Percentiles rank a stretch among this genome's conserved stretches.
These are phyloP conservation scores for Raddia guianensis DNA, from an alignment of 176 grass and related monocot species.

Conservation along the genomic window DNA sequence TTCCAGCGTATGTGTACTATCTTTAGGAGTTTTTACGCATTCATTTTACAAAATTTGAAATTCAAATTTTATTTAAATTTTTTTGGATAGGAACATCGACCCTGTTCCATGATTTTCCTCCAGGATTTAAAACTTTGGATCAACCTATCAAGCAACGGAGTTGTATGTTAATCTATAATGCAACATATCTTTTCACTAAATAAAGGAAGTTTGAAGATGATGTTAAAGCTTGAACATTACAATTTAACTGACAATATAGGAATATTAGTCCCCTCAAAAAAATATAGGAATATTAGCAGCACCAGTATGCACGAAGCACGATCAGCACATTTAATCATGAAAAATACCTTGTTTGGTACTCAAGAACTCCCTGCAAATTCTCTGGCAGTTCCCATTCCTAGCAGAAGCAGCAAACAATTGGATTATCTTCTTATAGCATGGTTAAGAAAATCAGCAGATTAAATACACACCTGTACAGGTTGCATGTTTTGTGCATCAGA, in stretches of 20 bases:
- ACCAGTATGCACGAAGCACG: neutral
- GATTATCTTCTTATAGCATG: conserved; percentile 25
- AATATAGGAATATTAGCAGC: conserved; percentile 6
- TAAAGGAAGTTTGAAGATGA: neutral
- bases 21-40: too few species aligned
- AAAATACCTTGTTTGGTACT: conserved; percentile 94
- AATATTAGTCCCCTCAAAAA: neutral
- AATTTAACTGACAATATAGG: conserved; percentile 18
- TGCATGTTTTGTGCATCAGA: conserved; percentile 98
- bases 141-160: conserved; percentile 4
- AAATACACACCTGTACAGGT: conserved; percentile 77
- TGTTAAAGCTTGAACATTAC: neutral
- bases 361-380: conserved; percentile 85
- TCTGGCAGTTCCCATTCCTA: conserved; percentile 99
- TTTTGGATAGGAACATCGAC: too few species aligned
- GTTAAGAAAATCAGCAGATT: conserved; percentile 26
- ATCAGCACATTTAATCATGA: conserved; percentile 12
- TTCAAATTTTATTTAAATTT: too few species aligned
- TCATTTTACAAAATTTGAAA: too few species aligned
- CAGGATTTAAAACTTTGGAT: too few species aligned
- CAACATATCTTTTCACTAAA: neutral
- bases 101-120: too few species aligned
- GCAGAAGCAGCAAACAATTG: conserved; percentile 37
- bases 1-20: too few species aligned
- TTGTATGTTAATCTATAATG: neutral